These are phyloP conservation scores for Sequoia sempervirens DNA, from an alignment of 75 land plant species.

Conservation along the genomic window DNA sequence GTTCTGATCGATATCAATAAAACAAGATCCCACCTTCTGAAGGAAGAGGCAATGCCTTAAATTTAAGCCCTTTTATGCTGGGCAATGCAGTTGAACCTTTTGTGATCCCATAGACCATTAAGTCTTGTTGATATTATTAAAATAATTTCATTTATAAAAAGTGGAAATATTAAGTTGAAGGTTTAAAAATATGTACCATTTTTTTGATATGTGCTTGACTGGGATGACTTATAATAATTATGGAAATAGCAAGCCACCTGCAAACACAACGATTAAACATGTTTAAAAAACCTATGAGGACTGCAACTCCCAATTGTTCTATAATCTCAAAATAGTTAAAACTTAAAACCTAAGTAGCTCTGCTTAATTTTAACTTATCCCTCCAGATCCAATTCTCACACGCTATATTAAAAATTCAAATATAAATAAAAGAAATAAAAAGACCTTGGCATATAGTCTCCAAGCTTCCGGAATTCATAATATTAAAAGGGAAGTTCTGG, in stretches of 20 bases:
- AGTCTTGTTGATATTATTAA: neutral
- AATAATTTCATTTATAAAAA: neutral
- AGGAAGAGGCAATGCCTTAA: neutral
- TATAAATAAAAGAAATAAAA: too few species aligned
- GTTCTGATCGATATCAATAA: neutral
- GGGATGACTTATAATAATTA: constrained; percentile 52
- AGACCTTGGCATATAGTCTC: neutral
- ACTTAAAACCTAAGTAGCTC: neutral
- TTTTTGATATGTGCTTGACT: constrained; percentile 60
- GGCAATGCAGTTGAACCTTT: neutral
- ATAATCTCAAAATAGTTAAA: neutral
- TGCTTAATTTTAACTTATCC: neutral
- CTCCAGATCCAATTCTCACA: neutral
- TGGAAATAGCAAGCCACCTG: constrained; percentile 87
- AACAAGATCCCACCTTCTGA: neutral
- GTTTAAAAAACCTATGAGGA: neutral
- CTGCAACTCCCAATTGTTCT: neutral
- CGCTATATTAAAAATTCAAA: neutral
- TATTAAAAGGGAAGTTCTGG: neutral
- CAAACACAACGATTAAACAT: neutral
- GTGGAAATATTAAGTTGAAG: neutral
- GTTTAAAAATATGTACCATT: constrained; percentile 40
- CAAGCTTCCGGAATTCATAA: neutral
- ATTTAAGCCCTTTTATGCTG: neutral
- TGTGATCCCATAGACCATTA: neutral